phyloP scores from a whole-genome alignment of 2,329 filamentous ascomycete species.

The Ophiostoma himal-ulmi region DNA sequence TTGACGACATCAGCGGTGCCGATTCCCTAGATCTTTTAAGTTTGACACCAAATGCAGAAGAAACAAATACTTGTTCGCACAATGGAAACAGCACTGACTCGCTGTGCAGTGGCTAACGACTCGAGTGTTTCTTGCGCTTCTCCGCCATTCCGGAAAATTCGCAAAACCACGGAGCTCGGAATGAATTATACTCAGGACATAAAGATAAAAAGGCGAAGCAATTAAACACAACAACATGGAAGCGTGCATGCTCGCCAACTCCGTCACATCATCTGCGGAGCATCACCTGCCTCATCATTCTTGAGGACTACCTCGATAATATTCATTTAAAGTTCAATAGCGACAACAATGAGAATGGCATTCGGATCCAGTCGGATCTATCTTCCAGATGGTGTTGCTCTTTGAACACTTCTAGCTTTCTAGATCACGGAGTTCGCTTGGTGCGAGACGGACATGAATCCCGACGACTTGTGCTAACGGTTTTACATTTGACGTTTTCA shows the following conservation, averaged over 20 bases:
- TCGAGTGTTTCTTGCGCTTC: neutral
- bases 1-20: neutral
- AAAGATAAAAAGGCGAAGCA: too few species aligned
- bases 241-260: neutral
- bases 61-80: too few species aligned
- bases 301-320: too few species aligned
- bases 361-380: neutral
- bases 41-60: too few species aligned
- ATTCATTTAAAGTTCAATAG: too few species aligned
- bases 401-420: neutral
- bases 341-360: neutral
- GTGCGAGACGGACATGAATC: neutral
- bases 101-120: too few species aligned
- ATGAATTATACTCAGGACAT: neutral
- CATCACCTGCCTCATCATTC: neutral
- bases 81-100: too few species aligned
- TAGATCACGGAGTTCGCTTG: neutral
- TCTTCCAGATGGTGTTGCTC: neutral
- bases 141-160: neutral
- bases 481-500: neutral
- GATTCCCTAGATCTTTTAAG: too few species aligned
- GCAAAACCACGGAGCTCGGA: neutral
- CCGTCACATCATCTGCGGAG: neutral
- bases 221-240: too few species aligned
- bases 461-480: neutral